These are phyloP conservation scores for Hyphopichia buzzinii DNA, from an alignment of 1,139 yeast genomes.

Conservation along the genomic window DNA sequence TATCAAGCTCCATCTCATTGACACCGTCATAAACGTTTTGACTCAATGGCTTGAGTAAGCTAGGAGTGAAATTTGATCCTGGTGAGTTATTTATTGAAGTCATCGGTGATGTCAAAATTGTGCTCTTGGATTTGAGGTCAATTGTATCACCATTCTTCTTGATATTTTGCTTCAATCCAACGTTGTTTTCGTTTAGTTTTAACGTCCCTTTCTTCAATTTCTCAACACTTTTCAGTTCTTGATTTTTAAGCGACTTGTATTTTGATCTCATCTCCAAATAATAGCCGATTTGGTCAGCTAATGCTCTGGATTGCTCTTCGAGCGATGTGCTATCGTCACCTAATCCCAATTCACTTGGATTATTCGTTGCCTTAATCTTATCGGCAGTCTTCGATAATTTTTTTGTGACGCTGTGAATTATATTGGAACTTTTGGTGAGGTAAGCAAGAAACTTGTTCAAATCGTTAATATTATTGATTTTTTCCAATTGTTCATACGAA, in stretches of 20 bases:
- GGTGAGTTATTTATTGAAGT: conserved; percentile 2
- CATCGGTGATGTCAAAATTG: conserved; percentile 1
- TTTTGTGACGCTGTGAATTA: conserved; percentile 43
- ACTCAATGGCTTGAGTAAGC: conserved; percentile 22
- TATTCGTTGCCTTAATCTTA: background rate
- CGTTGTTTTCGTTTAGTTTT: conserved; percentile 2
- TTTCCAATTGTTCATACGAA: conserved; percentile 36
- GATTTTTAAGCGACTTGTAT: conserved; percentile 19
- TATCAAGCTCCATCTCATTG: conserved; percentile 10
- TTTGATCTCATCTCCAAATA: conserved; percentile 30
- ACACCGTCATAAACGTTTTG: conserved; percentile 15
- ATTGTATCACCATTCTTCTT: background rate
- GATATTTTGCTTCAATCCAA: background rate
- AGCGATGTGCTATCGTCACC: conserved; percentile 10
- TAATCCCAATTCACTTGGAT: conserved; percentile 5
- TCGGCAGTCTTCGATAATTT: conserved; percentile 11
- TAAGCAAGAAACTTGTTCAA: conserved; percentile 43
- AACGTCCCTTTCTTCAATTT: conserved; percentile 9
- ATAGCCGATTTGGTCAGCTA: conserved; percentile 36
- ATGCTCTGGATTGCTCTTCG: conserved; percentile 9
- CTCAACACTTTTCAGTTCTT: conserved; percentile 14
- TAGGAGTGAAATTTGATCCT: conserved; percentile 15
- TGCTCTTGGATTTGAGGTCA: no score
- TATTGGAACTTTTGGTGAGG: conserved; percentile 36
- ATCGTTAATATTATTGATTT: conserved; percentile 41